Evolutionary conservation across 2,329 filamentous ascomycete species (phyloP).

Genomic region (Colletotrichum acutatum): DNA sequence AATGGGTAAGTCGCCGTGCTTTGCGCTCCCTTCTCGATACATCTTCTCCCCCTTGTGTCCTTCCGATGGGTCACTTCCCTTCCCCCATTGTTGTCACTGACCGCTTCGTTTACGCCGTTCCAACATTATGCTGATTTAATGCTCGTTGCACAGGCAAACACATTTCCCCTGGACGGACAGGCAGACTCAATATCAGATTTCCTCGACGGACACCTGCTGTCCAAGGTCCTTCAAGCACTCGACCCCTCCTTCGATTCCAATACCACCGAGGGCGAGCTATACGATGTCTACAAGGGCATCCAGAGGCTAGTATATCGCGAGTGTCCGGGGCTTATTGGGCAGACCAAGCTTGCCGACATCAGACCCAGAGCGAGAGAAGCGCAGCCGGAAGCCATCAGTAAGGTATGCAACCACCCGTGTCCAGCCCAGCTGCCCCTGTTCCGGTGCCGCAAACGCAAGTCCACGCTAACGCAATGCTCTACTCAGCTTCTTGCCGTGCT

Average conservation of each 20-base stretch:
- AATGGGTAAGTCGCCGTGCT: constrained; percentile 57
- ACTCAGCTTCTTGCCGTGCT: constrained; percentile 71
- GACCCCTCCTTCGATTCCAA: constrained; percentile 63
- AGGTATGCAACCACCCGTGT: constrained; percentile 50
- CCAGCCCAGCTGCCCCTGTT: not conserved
- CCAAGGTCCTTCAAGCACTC: constrained; percentile 67
- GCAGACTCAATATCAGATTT: constrained; percentile 63
- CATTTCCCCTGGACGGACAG: constrained; percentile 57
- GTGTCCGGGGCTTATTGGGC: constrained; percentile 61
- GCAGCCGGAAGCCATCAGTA: constrained; percentile 63
- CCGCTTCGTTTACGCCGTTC: constrained; percentile 19
- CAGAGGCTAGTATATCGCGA: constrained; percentile 66
- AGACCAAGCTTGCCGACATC: constrained; percentile 65
- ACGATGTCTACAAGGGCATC: constrained; percentile 65
- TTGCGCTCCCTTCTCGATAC: constrained; percentile 13
- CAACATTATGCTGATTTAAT: constrained; percentile 24
- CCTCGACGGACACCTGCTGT: constrained; percentile 64
- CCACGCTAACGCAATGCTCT: constrained; percentile 41
- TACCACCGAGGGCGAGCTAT: constrained; percentile 45
- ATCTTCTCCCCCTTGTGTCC: not conserved
- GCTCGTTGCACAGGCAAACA: constrained; percentile 40
- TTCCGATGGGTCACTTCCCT: not conserved
- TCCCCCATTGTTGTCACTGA: constrained; percentile 23
- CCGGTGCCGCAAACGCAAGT: not conserved
- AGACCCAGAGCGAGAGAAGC: constrained; percentile 68